Base-by-base conservation (phyloP, 257 asterid genomes). In the Jasminum sambac region DNA sequence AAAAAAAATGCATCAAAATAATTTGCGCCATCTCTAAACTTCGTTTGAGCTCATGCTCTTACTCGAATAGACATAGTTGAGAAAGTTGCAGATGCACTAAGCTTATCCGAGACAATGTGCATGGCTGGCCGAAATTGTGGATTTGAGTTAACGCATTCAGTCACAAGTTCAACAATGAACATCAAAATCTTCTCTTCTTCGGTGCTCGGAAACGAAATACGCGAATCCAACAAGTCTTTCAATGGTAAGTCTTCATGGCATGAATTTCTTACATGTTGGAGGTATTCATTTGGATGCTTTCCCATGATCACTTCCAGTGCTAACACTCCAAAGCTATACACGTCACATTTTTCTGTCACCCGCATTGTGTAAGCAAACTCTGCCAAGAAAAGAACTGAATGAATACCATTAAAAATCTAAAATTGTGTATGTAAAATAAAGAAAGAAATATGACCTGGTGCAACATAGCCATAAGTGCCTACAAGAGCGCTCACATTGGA, bases 301-400 rank as follows among this genome's bases (percentile, higher is more conserved):
- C 75, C 76, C 39, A 25, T 19, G 62, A 71, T 44, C 57, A 71
- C 43, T 66, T 71, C 76, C 68, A 71, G 44, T 14, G 76, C 62
- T 19, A 71, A 19, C n/a, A 71, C 64, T 71, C 76, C 76, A 42
- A 71, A 71, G 62, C 76, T 63, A 48, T 71, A 71, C 17, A 71
- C 76, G 11, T 71, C 76, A 48, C 76, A 71, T 61, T 42, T 71
- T 44, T 63, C 55, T 2, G 76, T 71, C 0, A 71, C 70, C 61
- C 63, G 44, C 76, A 71, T 5, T 26, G 76, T 71, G 14, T 61
- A 71, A 26, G 76, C 76, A 30, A 71, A 46, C 48, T 71, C 76
- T 71, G 63, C 21, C 16, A 63, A 71, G 36, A 48, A 63, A 8
- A 30, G 11, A 34, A 58, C 21, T 6, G 13, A 11, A 30, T 6